These are phyloP conservation scores for Gossypium longicalyx DNA, from an alignment of 345 rosid genomes.

Conservation along the genomic window DNA sequence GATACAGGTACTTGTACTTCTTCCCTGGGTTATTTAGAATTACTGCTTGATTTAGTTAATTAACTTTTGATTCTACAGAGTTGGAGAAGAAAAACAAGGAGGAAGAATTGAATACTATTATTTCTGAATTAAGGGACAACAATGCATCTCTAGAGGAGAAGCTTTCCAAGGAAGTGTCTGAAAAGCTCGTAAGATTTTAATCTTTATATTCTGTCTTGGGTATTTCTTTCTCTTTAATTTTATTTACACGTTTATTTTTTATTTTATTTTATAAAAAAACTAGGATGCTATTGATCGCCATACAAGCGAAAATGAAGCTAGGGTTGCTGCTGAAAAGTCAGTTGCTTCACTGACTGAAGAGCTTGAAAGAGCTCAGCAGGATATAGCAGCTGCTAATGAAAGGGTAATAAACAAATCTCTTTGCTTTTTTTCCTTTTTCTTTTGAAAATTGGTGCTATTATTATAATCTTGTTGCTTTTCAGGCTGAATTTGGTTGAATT, in stretches of 20 bases:
- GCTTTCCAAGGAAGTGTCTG: slow-evolving; percentile 55
- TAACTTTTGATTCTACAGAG: slow-evolving; percentile 34
- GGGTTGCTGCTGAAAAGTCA: slow-evolving; percentile 55
- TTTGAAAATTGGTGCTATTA: background rate
- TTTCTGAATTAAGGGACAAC: slow-evolving; percentile 44
- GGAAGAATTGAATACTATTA: slow-evolving; percentile 34
- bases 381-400: slow-evolving; percentile 56
- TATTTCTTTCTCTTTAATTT: background rate
- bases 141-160: slow-evolving; percentile 47
- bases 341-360: slow-evolving; percentile 59
- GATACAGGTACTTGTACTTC: slow-evolving; percentile 43
- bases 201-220: background rate
- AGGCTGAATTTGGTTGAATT: slow-evolving; percentile 7
- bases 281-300: slow-evolving; percentile 68
- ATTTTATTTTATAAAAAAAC: background rate
- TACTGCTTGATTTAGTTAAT: background rate
- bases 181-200: slow-evolving; percentile 51
- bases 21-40: background rate
- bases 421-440: background rate
- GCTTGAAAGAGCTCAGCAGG: slow-evolving; percentile 62
- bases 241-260: background rate
- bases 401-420: slow-evolving; percentile 40
- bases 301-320: slow-evolving; percentile 54
- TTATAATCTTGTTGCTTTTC: background rate
- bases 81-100: slow-evolving; percentile 53